phyloP scores from a whole-genome alignment of 768 basidiomycete genomes.

The Antrodiella citrinella region DNA sequence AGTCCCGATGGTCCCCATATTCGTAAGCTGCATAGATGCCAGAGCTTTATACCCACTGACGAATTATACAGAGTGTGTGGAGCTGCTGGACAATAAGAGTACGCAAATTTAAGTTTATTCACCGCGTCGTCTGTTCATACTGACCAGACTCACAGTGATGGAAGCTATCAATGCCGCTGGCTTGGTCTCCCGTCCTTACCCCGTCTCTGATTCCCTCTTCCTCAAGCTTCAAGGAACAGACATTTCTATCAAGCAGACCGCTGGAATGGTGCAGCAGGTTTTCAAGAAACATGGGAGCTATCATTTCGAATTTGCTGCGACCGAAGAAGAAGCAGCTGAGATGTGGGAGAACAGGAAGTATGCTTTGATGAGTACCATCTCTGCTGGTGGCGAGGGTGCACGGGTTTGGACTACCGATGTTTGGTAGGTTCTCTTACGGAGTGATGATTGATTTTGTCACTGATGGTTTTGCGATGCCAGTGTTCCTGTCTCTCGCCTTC shows the following conservation, averaged over 20 bases:
- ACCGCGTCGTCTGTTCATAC: not conserved
- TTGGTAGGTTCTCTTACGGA: constrained; percentile 41
- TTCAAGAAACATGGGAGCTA: constrained; percentile 60
- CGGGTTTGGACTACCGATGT: constrained; percentile 88
- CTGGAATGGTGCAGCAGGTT: constrained; percentile 50
- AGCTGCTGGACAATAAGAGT: constrained; percentile 77
- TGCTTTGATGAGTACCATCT: constrained; percentile 45
- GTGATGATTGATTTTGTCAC: not conserved
- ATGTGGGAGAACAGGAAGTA: constrained; percentile 85
- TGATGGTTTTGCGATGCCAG: constrained; percentile 6
- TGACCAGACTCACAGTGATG: constrained; percentile 46
- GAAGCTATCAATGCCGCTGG: constrained; percentile 65
- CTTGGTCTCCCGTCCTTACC: constrained; percentile 50
- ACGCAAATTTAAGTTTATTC: too few relatives aligned
- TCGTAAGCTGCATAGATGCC: too few relatives aligned
- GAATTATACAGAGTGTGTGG: constrained; percentile 63
- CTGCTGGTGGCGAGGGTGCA: constrained; percentile 27
- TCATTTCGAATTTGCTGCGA: constrained; percentile 67
- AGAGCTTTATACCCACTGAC: not conserved
- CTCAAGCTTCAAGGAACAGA: constrained; percentile 85
- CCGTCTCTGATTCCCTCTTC: constrained; percentile 72
- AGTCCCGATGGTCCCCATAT: constrained; percentile 62
- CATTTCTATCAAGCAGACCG: constrained; percentile 46
- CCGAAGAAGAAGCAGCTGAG: constrained; percentile 65
- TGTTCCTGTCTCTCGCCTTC: constrained; percentile 27